Evolutionary conservation across 345 rosid species (phyloP).

Genomic region (Acer negundo): DNA sequence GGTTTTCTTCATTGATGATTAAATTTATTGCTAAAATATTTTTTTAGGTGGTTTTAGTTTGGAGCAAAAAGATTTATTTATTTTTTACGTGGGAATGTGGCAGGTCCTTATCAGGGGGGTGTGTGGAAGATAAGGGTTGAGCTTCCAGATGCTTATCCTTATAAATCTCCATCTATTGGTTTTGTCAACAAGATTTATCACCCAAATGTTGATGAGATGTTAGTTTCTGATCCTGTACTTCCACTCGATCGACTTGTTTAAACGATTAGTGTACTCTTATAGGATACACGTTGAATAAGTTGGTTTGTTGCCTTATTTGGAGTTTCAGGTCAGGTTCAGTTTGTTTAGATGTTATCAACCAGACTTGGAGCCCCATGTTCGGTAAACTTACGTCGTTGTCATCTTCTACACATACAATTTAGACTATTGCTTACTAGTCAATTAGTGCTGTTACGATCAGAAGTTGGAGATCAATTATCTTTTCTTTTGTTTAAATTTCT

Average conservation of each 20-base stretch:
- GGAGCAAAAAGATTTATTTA: neutral
- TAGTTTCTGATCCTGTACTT: constrained; percentile 35
- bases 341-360: constrained; percentile 96
- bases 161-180: constrained; percentile 96
- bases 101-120: constrained; percentile 93
- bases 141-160: constrained; percentile 99
- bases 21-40: constrained; percentile 2
- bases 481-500: constrained; percentile 10
- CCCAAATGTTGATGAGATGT: constrained; percentile 99
- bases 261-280: constrained; percentile 2
- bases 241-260: constrained; percentile 9
- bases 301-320: constrained; percentile 14
- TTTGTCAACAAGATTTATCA: constrained; percentile 95
- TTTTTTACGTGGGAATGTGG: constrained; percentile 28
- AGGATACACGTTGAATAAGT: neutral
- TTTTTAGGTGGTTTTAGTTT: constrained; percentile 17
- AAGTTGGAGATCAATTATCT: constrained; percentile 7
- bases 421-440: neutral
- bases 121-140: constrained; percentile 97
- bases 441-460: neutral
- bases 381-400: constrained; percentile 49
- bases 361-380: constrained; percentile 99
- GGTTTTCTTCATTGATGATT: constrained; percentile 21
- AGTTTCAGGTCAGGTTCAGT: constrained; percentile 93
- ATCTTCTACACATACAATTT: neutral